Evolutionary conservation across 2,329 filamentous ascomycete species (phyloP).

Genomic region (Pyrenochaeta sp.): DNA sequence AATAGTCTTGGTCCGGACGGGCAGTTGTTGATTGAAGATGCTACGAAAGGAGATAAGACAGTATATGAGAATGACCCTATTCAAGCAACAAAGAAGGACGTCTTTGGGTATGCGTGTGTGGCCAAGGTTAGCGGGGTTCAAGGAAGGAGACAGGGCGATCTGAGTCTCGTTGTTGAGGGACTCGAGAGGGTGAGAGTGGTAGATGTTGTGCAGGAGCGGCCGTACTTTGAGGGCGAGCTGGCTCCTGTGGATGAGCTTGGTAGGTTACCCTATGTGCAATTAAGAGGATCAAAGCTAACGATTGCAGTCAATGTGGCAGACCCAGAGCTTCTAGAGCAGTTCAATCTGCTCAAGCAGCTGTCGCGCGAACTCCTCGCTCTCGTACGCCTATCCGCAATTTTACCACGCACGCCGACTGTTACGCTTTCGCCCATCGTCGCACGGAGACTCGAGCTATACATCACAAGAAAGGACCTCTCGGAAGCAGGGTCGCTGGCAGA

Average conservation of each 20-base stretch:
- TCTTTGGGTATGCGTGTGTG: conserved; percentile 84
- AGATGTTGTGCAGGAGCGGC: conserved; percentile 76
- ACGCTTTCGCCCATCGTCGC: conserved; percentile 85
- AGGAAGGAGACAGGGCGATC: conserved; percentile 63
- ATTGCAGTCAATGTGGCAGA: conserved; percentile 45
- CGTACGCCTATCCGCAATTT: conserved; percentile 82
- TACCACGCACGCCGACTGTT: conserved; percentile 72
- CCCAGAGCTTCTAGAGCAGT: conserved; percentile 71
- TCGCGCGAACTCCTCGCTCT: conserved; percentile 88
- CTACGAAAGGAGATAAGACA: conserved; percentile 52
- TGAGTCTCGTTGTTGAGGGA: conserved; percentile 87
- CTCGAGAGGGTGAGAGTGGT: conserved; percentile 78
- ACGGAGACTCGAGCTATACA: conserved; percentile 85
- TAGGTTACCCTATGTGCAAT: conserved; percentile 49
- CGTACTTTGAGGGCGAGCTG: conserved; percentile 86
- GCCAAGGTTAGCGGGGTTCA: conserved; percentile 60
- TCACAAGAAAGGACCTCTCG: conserved; percentile 78
- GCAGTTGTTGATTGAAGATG: conserved; percentile 75
- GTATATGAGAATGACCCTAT: conserved; percentile 61
- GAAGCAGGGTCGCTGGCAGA: conserved; percentile 90
- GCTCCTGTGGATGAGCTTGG: conserved; percentile 74
- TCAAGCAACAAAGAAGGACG: conserved; percentile 62
- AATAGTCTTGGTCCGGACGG: conserved; percentile 75
- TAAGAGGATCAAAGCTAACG: conserved; percentile 13
- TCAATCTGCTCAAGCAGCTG: conserved; percentile 81